Evolutionary conservation across 2,329 filamentous ascomycete species (phyloP), one percentile per base, ranked within the genome.

Genomic region (Aspergillus intermedius): DNA sequence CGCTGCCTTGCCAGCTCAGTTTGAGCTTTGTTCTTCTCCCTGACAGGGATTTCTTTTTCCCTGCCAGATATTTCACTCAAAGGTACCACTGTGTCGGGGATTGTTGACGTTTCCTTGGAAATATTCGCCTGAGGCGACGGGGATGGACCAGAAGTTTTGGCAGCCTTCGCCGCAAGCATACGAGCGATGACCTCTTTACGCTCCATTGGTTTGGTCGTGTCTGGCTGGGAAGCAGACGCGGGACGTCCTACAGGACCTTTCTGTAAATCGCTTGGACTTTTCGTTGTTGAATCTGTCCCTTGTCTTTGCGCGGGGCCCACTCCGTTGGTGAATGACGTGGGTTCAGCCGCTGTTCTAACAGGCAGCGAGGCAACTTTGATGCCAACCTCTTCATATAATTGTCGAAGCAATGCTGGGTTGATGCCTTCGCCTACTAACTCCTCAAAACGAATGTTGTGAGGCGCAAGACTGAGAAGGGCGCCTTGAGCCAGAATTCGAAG

Each of bases 1-100:
- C 88, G 89, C 62, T 88, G 81, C 54, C 88, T 82, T 42, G 91
- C 76, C 28, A 90, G 71, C 50, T 88, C 87, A 51, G 87, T 95
- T 55, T 89, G 79, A 15, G 80, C 81, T 61, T 84, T 81, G 28
- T 74, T 72, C 55, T 73, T 80, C 59, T 70, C 67, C 39, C 71
- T 72, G 4, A 64, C 62, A 43, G 60, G 55, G 1, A 51, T 48
- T 30, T 57, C 58, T 34, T 60, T 65, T 32, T 60, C 55, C 44
- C 61, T 63, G 34, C 49, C 25, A 40, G 54, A 48, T n/a, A 49
- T 45, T 15, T 46, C 19, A 9, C 49, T 43, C 3, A 28, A 28
- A 32, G 54, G 44, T 23, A 52, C 52, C 3, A 53, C 51, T 19
- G 37, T 42, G 30, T 47, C 15, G n/a, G 44, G 19, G 34, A 35